Evolutionary conservation across 2,329 filamentous ascomycete genomes (phyloP), one percentile per base, ranked within the genome.

Genomic region (Pseudonectria foliicola): DNA sequence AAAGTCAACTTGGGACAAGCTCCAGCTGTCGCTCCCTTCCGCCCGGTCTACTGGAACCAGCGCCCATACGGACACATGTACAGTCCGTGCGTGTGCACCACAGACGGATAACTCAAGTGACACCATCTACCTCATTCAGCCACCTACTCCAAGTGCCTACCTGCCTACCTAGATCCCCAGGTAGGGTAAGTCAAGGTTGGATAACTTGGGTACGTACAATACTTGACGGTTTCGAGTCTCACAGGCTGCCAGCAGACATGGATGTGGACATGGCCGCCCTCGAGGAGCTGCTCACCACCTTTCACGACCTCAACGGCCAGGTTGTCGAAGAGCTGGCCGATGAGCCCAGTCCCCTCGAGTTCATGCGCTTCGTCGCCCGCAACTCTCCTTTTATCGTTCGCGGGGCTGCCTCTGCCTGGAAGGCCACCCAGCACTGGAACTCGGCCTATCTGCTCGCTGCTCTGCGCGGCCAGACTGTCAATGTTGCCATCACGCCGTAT

Each of bases 331-430:
- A 79, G 46, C 67, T 88, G 3, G 28, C 65, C 11, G 66, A 73
- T 27, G 75, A 81, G 31, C 85, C 85, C 4, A 84, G 79, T 18
- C 74, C 85, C 1, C 70, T 92, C 6, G 81, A 89, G 52, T 90
- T 90, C 55, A 82, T 88, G 77, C 75, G 82, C 50, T 82, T 78
- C 57, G 83, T 89, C 13, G 71, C 81, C 12, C 70, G 67, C 25
- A 92, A 90, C 54, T 73, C 77, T 1, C 85, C 85, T 0, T 89
- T 90, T 48, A 73, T 90, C 3, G 64, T 89, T 18, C 71, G 81
- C 25, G 63, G 69, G 7, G 82, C 70, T 3, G 82, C 82, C 2
- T 53, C 52, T 1, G 58, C 68, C 25, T 90, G 84, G 82, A 62
- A 64, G 26, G 82, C 85, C 0, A 66, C 67, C 3, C 64, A 60